These are phyloP conservation scores for Pythium aquatile DNA, from an alignment of 352 stramenopile species.

Conservation along the genomic window DNA sequence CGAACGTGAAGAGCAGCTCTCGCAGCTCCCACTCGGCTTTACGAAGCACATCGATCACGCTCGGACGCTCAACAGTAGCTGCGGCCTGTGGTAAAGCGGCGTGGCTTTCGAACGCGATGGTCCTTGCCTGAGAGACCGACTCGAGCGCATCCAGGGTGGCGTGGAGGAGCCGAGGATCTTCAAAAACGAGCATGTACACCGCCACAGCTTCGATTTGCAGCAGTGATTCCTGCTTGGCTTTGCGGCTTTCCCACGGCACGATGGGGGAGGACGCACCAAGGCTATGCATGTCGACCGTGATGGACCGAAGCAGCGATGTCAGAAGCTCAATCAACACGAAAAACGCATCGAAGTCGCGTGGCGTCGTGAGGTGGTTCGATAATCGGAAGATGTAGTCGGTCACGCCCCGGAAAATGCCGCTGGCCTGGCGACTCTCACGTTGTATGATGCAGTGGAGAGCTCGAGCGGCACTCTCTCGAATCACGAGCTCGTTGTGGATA, in stretches of 20 bases:
- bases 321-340: constrained; percentile 36
- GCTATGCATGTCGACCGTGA: neutral
- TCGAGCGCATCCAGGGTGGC: constrained; percentile 35
- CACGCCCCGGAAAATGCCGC: constrained; percentile 44
- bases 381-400: constrained; percentile 65
- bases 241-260: constrained; percentile 35
- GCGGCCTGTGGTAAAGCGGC: neutral
- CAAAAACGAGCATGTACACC: constrained; percentile 58
- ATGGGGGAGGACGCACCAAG: neutral
- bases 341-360: constrained; percentile 34
- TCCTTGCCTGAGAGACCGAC: constrained; percentile 24
- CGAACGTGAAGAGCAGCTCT: constrained; percentile 25
- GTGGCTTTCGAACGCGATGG: neutral
- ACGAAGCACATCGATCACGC: constrained; percentile 25
- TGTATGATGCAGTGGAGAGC: constrained; percentile 39
- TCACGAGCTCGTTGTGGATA: constrained; percentile 40
- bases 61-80: constrained; percentile 20
- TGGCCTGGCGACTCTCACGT: constrained; percentile 23
- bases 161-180: constrained; percentile 32
- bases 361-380: constrained; percentile 32
- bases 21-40: constrained; percentile 25
- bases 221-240: constrained; percentile 43
- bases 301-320: constrained; percentile 31
- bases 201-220: constrained; percentile 59
- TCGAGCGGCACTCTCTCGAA: constrained; percentile 41